These are phyloP conservation scores for Rhazya stricta DNA, from an alignment of 257 asterid species.

Conservation along the genomic window DNA sequence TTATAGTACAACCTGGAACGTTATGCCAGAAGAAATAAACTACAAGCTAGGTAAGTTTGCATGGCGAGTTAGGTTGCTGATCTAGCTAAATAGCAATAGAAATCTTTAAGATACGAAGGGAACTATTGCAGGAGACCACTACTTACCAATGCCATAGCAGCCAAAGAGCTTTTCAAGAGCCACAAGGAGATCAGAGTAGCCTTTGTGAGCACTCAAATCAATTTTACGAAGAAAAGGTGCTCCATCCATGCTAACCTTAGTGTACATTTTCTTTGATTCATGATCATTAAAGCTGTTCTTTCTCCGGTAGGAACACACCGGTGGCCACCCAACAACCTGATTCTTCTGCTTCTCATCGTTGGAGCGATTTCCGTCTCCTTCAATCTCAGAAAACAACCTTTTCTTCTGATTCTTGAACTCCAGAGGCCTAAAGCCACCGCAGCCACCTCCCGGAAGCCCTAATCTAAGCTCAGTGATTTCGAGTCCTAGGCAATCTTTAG, in stretches of 20 bases:
- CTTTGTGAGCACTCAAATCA: constrained; percentile 44
- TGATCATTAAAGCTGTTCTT: constrained; percentile 28
- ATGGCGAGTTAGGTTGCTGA: not conserved
- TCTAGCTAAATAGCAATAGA: too few species aligned
- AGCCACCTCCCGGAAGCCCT: constrained; percentile 61
- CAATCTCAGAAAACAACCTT: constrained; percentile 46
- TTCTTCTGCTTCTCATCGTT: constrained; percentile 17
- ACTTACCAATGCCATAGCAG: constrained; percentile 48
- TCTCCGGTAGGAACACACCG: constrained; percentile 56
- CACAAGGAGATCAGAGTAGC: constrained; percentile 44
- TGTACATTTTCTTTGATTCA: constrained; percentile 40
- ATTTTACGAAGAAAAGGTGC: constrained; percentile 81
- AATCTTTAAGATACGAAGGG: not conserved
- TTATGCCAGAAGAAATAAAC: too few species aligned
- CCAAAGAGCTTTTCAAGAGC: constrained; percentile 62
- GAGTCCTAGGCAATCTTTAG: constrained; percentile 28
- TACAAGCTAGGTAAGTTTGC: too few species aligned
- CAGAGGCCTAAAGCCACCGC: not conserved
- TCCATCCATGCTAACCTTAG: constrained; percentile 87
- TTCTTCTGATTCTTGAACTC: constrained; percentile 47
- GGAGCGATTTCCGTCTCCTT: constrained; percentile 18
- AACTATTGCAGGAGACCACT: not conserved
- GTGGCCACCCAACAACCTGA: constrained; percentile 93
- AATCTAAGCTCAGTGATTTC: constrained; percentile 77
- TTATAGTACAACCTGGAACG: too few species aligned